Evolutionary conservation across 768 basidiomycete genomes (phyloP), one percentile per base, ranked within the genome.

Genomic region (Auriscalpium microsporum): DNA sequence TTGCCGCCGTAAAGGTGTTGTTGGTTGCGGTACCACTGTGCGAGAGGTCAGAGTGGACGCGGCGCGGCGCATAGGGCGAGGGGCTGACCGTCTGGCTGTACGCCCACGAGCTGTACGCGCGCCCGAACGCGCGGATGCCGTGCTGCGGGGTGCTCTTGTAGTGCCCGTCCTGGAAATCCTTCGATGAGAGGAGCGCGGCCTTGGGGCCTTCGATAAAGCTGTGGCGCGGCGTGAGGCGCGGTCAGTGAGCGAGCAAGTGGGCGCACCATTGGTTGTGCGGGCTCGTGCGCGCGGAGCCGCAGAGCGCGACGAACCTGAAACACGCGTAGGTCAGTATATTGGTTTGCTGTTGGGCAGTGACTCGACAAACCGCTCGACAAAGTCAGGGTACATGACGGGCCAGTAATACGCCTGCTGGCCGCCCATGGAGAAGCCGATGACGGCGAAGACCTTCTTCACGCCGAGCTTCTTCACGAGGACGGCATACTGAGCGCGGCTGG

Each of bases 191-290:
- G 47, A 83, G 67, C 3, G 82, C 79, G 13, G 78, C 72, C 62
- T 79, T 82, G 7, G 79, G 78, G 0, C 81, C 80, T 67, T 84
- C 82, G 19, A 83, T 64, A 67, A 82, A 81, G 63, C 81, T 82
- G 59, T 9, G 19, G 14, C 8, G 11, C 5, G 34, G 17, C n/a
- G 19, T 23, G 13, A n/a, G 19, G 23, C 17, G 37, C 48, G 23
- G 11, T 3, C 33, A 14, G 10, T 9, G 28, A 13, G 35, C 1
- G 17, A 45, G 42, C 33, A 9, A 59, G 63, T 48, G 11, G 45
- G 55, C 45, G 50, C 17, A 79, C 80, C 77, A 78, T 70, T 76
- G 69, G 57, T 81, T 82, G 58, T 82, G 79, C 9, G 72, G 73
- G 63, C 77, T 79, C 11, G 80, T 80, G 36, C 78, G 71, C 9